These are phyloP conservation scores for Leishmania martiniquensis DNA, from an alignment of 208 protist species.

Conservation along the genomic window DNA sequence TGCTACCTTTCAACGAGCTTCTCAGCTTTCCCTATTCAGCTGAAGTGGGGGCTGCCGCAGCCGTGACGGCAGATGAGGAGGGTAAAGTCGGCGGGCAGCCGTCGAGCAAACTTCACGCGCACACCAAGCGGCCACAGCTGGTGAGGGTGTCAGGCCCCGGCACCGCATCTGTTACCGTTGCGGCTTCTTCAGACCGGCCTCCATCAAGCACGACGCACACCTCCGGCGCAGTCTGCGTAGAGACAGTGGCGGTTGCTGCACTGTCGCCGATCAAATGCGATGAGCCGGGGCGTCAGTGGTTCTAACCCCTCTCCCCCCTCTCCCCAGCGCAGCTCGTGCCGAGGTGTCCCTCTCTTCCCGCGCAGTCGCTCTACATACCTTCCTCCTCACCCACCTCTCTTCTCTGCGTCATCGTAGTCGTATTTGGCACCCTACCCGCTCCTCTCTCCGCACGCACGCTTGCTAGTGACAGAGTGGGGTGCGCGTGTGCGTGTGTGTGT, in stretches of 20 bases:
- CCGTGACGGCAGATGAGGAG: not conserved
- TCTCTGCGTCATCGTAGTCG: too few relatives aligned
- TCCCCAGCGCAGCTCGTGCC: too few relatives aligned
- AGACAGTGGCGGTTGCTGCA: not conserved
- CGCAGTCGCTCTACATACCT: not conserved
- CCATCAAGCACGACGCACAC: not conserved
- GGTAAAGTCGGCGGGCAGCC: not conserved
- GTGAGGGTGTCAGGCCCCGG: not conserved
- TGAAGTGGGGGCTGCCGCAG: not conserved
- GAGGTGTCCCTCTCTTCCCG: not conserved
- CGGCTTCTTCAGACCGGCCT: not conserved
- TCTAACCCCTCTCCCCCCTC: not conserved
- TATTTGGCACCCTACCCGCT: too few relatives aligned
- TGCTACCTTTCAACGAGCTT: slow-evolving; percentile 69
- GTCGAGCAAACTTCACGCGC: not conserved
- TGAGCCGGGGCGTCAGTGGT: not conserved
- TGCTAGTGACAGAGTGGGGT: not conserved
- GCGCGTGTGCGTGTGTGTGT: not conserved
- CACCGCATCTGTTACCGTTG: not conserved
- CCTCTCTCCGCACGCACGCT: not conserved
- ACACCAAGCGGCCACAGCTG: not conserved
- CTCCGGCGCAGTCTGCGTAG: not conserved
- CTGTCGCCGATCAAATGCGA: not conserved
- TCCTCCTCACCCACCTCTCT: too few relatives aligned
- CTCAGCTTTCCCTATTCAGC: slow-evolving; percentile 15